Evolutionary conservation across 192 early-diverging fungal genomes (phyloP).

Genomic region (Gaertneriomyces sp.): DNA sequence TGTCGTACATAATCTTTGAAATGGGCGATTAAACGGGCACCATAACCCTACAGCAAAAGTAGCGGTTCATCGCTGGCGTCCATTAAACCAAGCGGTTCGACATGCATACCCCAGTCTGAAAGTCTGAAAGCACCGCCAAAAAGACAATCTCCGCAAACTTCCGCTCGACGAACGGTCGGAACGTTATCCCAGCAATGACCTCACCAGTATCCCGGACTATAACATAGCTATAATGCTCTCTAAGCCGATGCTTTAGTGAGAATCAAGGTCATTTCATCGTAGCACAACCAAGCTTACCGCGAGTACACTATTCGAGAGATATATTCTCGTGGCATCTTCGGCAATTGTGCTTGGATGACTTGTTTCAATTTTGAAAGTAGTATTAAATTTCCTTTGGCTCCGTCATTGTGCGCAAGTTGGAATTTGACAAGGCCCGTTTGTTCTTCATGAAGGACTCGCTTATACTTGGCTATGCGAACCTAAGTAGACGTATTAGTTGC

Average conservation of each 20-base stretch:
- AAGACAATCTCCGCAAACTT: constrained; percentile 99
- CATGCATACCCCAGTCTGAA: constrained; percentile 21
- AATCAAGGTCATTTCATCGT: too few species aligned
- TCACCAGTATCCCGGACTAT: constrained; percentile 62
- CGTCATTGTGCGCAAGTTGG: constrained; percentile 80
- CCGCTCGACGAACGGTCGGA: constrained; percentile 80
- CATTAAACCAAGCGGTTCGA: neutral
- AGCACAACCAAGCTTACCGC: constrained; percentile 39
- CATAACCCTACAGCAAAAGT: constrained; percentile 71
- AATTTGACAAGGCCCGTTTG: constrained; percentile 38
- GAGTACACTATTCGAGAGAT: constrained; percentile 96
- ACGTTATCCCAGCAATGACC: constrained; percentile 93
- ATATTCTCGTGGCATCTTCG: constrained; percentile 99
- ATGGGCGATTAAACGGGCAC: constrained; percentile 92
- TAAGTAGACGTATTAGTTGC: neutral
- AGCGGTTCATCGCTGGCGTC: neutral
- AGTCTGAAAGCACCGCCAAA: constrained; percentile 71
- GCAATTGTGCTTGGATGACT: constrained; percentile 94
- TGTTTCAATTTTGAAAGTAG: constrained; percentile 91
- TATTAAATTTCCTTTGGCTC: constrained; percentile 73
- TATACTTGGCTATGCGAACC: constrained; percentile 20
- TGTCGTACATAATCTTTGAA: constrained; percentile 88
- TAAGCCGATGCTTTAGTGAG: constrained; percentile 16
- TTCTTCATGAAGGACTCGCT: constrained; percentile 41
- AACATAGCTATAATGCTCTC: constrained; percentile 84